Conservation (phyloP, 139 green algal species). For the Closterium sp. region DNA sequence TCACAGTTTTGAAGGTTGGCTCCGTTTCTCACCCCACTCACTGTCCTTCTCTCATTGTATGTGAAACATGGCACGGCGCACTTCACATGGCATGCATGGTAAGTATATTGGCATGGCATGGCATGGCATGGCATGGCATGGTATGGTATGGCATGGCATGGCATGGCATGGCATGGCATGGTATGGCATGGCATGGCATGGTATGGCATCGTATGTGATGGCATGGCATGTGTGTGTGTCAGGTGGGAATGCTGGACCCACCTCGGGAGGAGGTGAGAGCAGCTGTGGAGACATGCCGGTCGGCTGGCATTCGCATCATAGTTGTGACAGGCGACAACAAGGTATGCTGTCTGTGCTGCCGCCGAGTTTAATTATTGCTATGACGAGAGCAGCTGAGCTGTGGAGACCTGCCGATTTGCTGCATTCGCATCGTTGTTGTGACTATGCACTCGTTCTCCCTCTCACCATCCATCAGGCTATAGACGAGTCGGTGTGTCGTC, state of each 20-base stretch:
- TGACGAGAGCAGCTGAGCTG: constrained; percentile 26
- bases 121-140: not conserved
- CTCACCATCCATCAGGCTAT: too few species aligned
- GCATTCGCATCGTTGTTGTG: constrained; percentile 60
- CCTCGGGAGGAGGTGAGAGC: constrained; percentile 50
- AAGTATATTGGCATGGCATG: too few species aligned
- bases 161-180: not conserved
- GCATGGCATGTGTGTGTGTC: not conserved
- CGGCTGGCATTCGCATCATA: constrained; percentile 59
- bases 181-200: not conserved
- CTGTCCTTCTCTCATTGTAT: not conserved
- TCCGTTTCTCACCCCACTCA: not conserved
- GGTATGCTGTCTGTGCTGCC: not conserved
- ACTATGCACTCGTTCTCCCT: too few species aligned
- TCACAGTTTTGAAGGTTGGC: too few species aligned
- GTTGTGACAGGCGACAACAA: constrained; percentile 64
- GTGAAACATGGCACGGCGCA: too few species aligned
- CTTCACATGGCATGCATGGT: too few species aligned
- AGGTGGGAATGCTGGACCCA: constrained; percentile 60
- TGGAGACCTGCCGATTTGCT: constrained; percentile 54
- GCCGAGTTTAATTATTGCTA: too few species aligned
- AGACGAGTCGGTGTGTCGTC: too few species aligned
- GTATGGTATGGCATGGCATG: not conserved
- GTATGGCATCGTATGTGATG: not conserved
- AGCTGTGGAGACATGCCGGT: constrained; percentile 54